A percentile compares a stretch with the other conserved stretches of the same genome.
Evolutionary conservation across 495 filamentous ascomycete genomes (phyloP).

Genomic region (Xylaria longipes): DNA sequence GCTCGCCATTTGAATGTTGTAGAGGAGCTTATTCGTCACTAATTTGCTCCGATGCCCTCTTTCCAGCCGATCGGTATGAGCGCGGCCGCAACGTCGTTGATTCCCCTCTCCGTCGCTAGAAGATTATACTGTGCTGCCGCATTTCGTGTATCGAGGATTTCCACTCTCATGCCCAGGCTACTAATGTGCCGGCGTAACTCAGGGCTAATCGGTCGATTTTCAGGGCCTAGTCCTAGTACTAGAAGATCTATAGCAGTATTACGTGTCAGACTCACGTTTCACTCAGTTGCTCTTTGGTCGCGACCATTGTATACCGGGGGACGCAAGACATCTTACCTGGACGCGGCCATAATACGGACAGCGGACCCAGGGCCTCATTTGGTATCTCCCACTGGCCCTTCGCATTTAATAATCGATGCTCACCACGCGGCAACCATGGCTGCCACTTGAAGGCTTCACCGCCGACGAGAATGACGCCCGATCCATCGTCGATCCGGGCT

Average conservation of each 20-base stretch:
- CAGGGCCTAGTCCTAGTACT: conserved; percentile 82
- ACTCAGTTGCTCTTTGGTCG: background rate
- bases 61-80: conserved; percentile 87
- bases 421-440: conserved; percentile 67
- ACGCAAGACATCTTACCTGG: conserved; percentile 67
- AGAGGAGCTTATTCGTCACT: conserved; percentile 5
- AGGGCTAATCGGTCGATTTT: conserved; percentile 76
- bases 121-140: conserved; percentile 91
- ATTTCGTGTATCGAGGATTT: conserved; percentile 92
- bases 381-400: conserved; percentile 83
- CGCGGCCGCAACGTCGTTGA: conserved; percentile 82
- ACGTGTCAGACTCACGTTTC: conserved; percentile 5
- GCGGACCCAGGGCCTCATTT: conserved; percentile 73
- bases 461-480: conserved; percentile 74
- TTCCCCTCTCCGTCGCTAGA: conserved; percentile 81
- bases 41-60: conserved; percentile 53
- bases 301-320: background rate
- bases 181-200: conserved; percentile 73
- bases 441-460: conserved; percentile 90
- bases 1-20: background rate
- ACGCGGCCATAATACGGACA: conserved; percentile 85
- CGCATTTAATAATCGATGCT: conserved; percentile 65
- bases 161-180: conserved; percentile 80
- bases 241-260: conserved; percentile 70
- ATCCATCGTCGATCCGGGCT: conserved; percentile 66